phyloP scores from a whole-genome alignment of 306 rosid genomes.

The Canavalia gladiata region DNA sequence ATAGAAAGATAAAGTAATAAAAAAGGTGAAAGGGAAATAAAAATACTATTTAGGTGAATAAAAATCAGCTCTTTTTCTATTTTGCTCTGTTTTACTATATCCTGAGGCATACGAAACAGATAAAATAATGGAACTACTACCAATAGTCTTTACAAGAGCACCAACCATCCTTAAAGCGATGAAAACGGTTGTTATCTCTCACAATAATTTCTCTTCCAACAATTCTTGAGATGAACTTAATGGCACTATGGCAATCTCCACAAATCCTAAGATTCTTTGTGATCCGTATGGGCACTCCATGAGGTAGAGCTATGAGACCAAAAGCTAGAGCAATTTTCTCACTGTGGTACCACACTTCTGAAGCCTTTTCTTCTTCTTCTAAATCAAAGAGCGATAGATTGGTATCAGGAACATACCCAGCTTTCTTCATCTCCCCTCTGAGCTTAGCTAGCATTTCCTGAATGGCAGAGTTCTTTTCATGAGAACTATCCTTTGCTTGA shows the following conservation, averaged over 20 bases:
- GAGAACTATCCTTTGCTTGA: conserved; percentile 80
- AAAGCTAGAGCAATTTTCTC: conserved; percentile 87
- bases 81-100: neutral
- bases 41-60: too few relatives aligned
- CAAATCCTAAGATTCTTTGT: conserved; percentile 72
- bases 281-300: conserved; percentile 67
- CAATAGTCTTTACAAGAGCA: conserved; percentile 81
- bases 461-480: conserved; percentile 73
- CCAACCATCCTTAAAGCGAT: conserved; percentile 64
- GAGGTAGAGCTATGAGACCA: conserved; percentile 82
- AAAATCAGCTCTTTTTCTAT: too few relatives aligned
- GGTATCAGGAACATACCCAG: conserved; percentile 75
- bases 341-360: conserved; percentile 84
- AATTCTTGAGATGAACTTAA: conserved; percentile 69
- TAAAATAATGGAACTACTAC: conserved; percentile 48
- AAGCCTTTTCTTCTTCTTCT: conserved; percentile 80
- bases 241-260: conserved; percentile 63
- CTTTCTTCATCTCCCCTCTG: conserved; percentile 67
- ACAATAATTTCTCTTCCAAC: conserved; percentile 74
- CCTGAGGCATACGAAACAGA: conserved; percentile 22
- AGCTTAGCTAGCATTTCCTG: conserved; percentile 72
- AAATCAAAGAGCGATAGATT: conserved; percentile 76
- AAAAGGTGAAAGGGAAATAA: too few relatives aligned
- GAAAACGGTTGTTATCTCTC: conserved; percentile 79
- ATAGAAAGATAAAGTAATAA: too few relatives aligned